A percentile compares a stretch with the other conserved stretches of the same genome.
Conservation (phyloP, 768 basidiomycete species). For the Mycena floridula region DNA sequence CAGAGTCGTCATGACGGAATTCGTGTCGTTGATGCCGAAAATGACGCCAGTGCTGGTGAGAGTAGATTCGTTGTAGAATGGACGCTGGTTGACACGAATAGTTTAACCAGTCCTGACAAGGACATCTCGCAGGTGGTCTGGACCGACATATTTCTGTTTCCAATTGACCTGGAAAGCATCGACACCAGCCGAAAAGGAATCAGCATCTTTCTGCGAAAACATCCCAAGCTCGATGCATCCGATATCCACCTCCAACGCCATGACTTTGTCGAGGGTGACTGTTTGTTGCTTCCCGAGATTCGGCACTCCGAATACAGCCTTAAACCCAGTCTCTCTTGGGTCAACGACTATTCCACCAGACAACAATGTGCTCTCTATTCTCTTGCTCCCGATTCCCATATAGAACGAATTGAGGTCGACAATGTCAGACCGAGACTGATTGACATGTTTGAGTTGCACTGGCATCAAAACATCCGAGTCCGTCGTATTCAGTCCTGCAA, state of each 20-base stretch:
- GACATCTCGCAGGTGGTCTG: conserved; percentile 13
- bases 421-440: not conserved
- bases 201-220: no score
- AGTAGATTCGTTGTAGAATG: conserved; percentile 14
- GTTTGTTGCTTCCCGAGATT: conserved; percentile 6
- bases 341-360: conserved; percentile 4
- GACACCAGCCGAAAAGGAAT: not conserved
- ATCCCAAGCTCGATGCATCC: conserved; percentile 17
- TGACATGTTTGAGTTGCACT: conserved; percentile 7
- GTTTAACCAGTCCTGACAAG: conserved; percentile 13
- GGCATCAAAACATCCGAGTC: conserved; percentile 19
- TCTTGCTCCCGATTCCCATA: conserved; percentile 8
- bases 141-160: conserved; percentile 15
- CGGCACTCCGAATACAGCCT: conserved; percentile 12
- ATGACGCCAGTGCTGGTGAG: conserved; percentile 7
- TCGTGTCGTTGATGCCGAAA: conserved; percentile 13
- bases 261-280: conserved; percentile 10
- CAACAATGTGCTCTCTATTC: conserved; percentile 10
- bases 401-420: conserved; percentile 12
- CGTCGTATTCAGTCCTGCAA: conserved; percentile 13
- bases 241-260: conserved; percentile 15
- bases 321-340: not conserved
- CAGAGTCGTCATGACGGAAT: not conserved
- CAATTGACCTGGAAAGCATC: conserved; percentile 2
- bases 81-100: conserved; percentile 11